Evolutionary conservation across 257 asterid genomes (phyloP), one percentile per base, ranked within the genome.

Genomic region (Rhazya stricta): DNA sequence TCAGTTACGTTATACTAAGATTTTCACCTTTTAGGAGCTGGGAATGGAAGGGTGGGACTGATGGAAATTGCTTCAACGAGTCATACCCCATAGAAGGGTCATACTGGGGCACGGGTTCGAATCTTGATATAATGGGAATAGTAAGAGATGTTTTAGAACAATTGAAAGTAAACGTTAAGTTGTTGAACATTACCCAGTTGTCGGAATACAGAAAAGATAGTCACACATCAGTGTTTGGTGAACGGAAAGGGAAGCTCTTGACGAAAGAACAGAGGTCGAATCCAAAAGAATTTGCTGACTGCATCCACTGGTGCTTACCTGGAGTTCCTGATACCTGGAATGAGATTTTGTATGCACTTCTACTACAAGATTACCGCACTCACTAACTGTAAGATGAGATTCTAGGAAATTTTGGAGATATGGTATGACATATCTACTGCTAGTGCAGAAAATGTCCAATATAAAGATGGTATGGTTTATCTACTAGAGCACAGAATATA

Each of bases 261-360:
- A 94, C 92, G 2, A 86, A 67, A 75, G 88, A 91, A 83, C 89
- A 94, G 78, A 86, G 86, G 78, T 72, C 84, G 9, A 92, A 90
- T 78, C 97, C 99, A 19, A 83, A 82, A 68, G 86, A 60, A 30
- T 90, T 42, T 76, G 93, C 97, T 6, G 99, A 92, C 73, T 94
- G 99, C 85, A 92, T 94, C n/a, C 97, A 94, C 80, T 94, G 98
- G 98, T 94, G 98, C 90, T 85, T 90, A 78, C 97, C 98, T 0
- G 97, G 97, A 76, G 92, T 94, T 10, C 96, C 97, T 56, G 97
- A 92, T 75, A 77, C 87, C 7, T 94, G 98, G 97, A 92, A 94
- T 60, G 89, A 92, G 79, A 88, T 92, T 51, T 46, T 91, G 69
- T 94, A 90, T 73, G 88, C 93, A 8, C 67, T 85, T 75, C 91